phyloP scores from a whole-genome alignment of 768 basidiomycete genomes.

The Kwoniella newhampshirensis region DNA sequence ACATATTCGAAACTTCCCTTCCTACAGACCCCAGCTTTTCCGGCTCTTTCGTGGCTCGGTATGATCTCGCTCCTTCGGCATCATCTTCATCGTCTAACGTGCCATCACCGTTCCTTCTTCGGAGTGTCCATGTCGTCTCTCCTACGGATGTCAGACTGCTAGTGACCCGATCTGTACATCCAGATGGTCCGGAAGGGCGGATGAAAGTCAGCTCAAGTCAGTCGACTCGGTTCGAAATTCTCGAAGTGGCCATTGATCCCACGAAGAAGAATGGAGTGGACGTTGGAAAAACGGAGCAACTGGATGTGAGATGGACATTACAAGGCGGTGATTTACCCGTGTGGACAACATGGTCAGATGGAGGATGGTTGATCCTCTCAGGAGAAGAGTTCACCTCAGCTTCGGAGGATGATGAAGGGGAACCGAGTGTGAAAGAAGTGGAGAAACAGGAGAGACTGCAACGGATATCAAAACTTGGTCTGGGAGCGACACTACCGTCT shows the following conservation, averaged over 20 bases:
- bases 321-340: slow-evolving; percentile 43
- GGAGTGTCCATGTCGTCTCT: slow-evolving; percentile 14
- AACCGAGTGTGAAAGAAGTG: slow-evolving; percentile 11
- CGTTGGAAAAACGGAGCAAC: background rate
- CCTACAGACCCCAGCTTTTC: slow-evolving; percentile 9
- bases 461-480: slow-evolving; percentile 25
- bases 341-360: slow-evolving; percentile 24
- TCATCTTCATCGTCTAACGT: background rate
- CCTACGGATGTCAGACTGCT: slow-evolving; percentile 20
- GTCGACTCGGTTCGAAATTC: slow-evolving; percentile 32
- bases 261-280: slow-evolving; percentile 13
- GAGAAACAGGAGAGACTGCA: slow-evolving; percentile 20
- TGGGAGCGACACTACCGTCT: slow-evolving; percentile 22
- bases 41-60: slow-evolving; percentile 27
- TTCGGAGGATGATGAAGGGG: slow-evolving; percentile 1
- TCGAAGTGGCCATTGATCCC: slow-evolving; percentile 32
- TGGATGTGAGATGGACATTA: slow-evolving; percentile 34
- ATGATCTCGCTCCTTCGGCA: slow-evolving; percentile 18
- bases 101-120: slow-evolving; percentile 33
- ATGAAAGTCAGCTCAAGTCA: slow-evolving; percentile 2
- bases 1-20: slow-evolving; percentile 29
- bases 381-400: slow-evolving; percentile 20
- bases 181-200: background rate
- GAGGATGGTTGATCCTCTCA: slow-evolving; percentile 34
- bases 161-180: slow-evolving; percentile 23